phyloP scores from a whole-genome alignment of 2,329 filamentous ascomycete genomes.

The Trichoderma koningiopsis region DNA sequence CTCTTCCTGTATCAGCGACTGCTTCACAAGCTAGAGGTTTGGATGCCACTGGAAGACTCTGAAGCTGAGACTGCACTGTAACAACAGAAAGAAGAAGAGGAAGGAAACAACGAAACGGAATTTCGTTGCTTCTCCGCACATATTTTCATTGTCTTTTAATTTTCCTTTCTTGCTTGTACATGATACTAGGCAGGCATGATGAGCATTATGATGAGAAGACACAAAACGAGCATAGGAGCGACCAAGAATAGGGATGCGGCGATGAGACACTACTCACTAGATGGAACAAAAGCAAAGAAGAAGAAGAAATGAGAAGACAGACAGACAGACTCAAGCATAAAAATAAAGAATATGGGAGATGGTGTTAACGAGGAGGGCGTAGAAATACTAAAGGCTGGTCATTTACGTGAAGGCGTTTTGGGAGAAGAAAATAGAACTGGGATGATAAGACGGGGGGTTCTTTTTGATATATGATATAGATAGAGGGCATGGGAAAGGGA shows the following conservation, averaged over 20 bases:
- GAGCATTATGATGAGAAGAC: constrained; percentile 18
- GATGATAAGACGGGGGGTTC: constrained; percentile 29
- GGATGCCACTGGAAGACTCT: constrained; percentile 37
- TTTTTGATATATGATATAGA: constrained; percentile 31
- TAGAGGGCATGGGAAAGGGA: constrained; percentile 32
- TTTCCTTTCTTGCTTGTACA: not conserved
- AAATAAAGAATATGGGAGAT: constrained; percentile 30
- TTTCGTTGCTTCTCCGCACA: not conserved
- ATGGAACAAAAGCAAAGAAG: not conserved
- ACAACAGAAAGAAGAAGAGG: not conserved
- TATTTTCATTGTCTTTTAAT: not conserved
- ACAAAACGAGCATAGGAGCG: constrained; percentile 5
- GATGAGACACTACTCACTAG: not conserved
- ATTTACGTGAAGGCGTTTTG: constrained; percentile 22
- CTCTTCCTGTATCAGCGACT: constrained; percentile 91
- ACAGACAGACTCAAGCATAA: constrained; percentile 31
- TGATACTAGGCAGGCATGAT: constrained; percentile 3
- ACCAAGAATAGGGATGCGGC: not conserved
- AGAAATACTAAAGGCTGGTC: not conserved
- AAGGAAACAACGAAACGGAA: not conserved
- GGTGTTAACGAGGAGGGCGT: constrained; percentile 18
- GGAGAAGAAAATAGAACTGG: constrained; percentile 32
- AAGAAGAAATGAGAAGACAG: not conserved
- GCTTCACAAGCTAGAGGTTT: constrained; percentile 70
- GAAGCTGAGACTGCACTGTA: constrained; percentile 17